These are phyloP conservation scores for Orbilia quercus DNA, from an alignment of 2,329 filamentous ascomycete species.

Conservation along the genomic window DNA sequence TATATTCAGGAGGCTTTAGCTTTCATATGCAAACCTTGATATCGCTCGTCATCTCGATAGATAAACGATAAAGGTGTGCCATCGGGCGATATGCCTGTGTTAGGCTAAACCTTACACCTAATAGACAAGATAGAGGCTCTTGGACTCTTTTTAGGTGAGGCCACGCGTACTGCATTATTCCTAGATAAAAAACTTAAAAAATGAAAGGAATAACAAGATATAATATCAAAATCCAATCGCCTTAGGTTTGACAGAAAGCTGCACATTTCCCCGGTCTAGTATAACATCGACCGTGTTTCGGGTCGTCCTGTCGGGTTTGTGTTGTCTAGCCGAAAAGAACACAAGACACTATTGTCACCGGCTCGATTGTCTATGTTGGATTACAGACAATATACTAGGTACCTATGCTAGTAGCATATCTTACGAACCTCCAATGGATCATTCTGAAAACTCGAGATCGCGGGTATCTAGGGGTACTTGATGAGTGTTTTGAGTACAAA, in stretches of 20 bases:
- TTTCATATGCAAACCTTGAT: too few relatives aligned
- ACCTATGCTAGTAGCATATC: too few relatives aligned
- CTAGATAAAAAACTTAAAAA: too few relatives aligned
- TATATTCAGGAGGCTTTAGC: too few relatives aligned
- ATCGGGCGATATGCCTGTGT: too few relatives aligned
- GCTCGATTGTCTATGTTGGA: background rate
- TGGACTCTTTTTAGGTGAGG: constrained; percentile 9
- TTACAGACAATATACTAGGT: constrained; percentile 3
- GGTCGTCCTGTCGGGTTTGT: constrained; percentile 21
- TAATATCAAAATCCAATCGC: background rate
- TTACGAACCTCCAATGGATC: too few relatives aligned
- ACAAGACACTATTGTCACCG: constrained; percentile 15
- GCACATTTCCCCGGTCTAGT: background rate
- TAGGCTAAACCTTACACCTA: background rate
- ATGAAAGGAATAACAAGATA: too few relatives aligned
- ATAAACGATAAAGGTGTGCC: too few relatives aligned
- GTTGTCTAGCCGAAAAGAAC: constrained; percentile 52
- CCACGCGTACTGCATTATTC: constrained; percentile 9
- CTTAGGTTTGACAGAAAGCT: background rate
- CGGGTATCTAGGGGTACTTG: too few relatives aligned
- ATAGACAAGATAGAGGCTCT: background rate
- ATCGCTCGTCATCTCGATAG: too few relatives aligned
- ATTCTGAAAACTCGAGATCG: too few relatives aligned
- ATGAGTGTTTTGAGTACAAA: too few relatives aligned
- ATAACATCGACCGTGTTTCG: background rate